phyloP scores from a whole-genome alignment of 1,284 basidiomycete species.

The Apiotrichum mycotoxinovorans region DNA sequence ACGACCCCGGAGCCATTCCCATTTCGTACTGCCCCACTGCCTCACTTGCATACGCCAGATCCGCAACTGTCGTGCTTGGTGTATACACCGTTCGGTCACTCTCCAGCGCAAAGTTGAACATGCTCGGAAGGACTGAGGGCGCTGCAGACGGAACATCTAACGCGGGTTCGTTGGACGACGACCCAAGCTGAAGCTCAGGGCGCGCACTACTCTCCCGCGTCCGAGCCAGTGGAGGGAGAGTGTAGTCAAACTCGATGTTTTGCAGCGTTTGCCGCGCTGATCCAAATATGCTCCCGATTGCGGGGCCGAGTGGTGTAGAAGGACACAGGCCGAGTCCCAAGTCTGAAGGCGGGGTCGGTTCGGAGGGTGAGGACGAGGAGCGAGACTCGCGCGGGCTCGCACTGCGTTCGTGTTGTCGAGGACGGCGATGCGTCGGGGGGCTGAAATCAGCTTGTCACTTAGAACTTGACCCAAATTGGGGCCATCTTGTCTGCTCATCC shows the following conservation, averaged over 20 bases:
- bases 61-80: neutral
- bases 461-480: neutral
- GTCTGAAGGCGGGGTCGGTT: neutral
- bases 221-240: neutral
- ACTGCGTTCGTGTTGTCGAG: too few relatives aligned
- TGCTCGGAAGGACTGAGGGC: too few relatives aligned
- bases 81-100: too few relatives aligned
- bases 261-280: conserved; percentile 9
- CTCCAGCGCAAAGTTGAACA: too few relatives aligned
- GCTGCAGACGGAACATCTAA: too few relatives aligned
- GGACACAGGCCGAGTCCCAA: neutral
- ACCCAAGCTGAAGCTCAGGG: neutral
- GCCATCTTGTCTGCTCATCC: neutral
- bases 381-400: too few relatives aligned
- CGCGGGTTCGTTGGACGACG: neutral
- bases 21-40: too few relatives aligned
- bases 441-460: too few relatives aligned
- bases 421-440: too few relatives aligned
- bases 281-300: conserved; percentile 3
- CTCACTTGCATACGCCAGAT: neutral
- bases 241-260: conserved; percentile 10
- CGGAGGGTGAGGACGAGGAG: neutral
- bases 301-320: neutral
- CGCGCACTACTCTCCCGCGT: neutral
- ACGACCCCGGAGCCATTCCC: neutral